Conservation (phyloP, 2,329 filamentous ascomycete genomes). For the Leptosphaerulina australis region DNA sequence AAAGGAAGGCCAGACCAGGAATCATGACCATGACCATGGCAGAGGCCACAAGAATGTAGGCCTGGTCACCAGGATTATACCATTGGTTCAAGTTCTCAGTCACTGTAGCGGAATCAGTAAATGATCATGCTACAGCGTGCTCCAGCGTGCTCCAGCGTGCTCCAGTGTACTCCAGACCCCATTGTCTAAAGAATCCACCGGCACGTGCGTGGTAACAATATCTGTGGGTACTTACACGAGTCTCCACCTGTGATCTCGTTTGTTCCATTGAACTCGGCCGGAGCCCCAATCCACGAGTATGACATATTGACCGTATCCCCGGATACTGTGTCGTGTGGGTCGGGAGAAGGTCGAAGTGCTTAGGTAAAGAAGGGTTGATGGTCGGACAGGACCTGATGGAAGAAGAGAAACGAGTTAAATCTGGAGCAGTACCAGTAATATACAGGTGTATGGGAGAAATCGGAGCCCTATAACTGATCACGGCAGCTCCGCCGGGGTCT, state of each 20-base stretch:
- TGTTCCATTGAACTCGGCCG: conserved; percentile 58
- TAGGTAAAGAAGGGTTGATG: conserved; percentile 12
- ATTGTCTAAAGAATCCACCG: conserved; percentile 3
- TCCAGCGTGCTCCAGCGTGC: too few relatives aligned
- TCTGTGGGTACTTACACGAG: conserved; percentile 66
- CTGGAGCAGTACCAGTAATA: conserved; percentile 39
- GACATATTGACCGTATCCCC: conserved; percentile 50
- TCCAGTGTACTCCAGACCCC: neutral
- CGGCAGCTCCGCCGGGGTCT: conserved; percentile 38
- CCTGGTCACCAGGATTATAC: conserved; percentile 89
- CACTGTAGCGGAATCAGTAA: conserved; percentile 56
- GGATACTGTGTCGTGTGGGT: conserved; percentile 15
- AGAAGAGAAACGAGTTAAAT: conserved; percentile 16
- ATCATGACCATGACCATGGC: conserved; percentile 98
- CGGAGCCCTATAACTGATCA: conserved; percentile 41
- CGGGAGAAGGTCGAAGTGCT: conserved; percentile 15
- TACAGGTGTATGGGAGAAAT: conserved; percentile 39
- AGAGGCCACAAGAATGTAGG: conserved; percentile 86
- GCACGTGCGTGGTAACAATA: conserved; percentile 30
- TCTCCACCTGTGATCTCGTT: conserved; percentile 72
- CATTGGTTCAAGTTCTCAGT: conserved; percentile 93
- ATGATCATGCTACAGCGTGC: neutral
- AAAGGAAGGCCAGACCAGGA: conserved; percentile 94
- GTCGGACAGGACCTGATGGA: conserved; percentile 23
- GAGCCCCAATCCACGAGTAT: conserved; percentile 56